Evolutionary conservation across 1,284 basidiomycete genomes (phyloP).

Genomic region (Macrocystidia cucumis): DNA sequence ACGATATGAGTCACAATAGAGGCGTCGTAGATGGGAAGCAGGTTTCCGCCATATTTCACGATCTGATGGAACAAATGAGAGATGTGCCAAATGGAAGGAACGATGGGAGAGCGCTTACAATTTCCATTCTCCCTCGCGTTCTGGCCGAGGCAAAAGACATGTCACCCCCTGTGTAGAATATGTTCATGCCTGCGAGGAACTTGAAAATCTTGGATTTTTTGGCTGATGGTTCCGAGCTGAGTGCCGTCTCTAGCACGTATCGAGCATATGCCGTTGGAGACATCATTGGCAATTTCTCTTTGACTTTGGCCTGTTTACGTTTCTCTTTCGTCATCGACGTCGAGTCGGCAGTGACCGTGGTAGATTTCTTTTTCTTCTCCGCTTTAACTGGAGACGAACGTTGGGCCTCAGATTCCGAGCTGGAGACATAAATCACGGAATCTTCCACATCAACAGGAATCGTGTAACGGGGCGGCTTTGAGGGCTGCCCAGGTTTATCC

Average conservation of each 20-base stretch:
- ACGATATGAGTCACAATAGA: constrained; percentile 55
- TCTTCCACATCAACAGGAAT: constrained; percentile 13
- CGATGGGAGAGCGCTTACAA: constrained; percentile 31
- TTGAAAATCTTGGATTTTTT: constrained; percentile 16
- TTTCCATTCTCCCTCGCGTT: constrained; percentile 51
- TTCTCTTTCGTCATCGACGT: constrained; percentile 11
- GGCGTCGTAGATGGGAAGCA: constrained; percentile 48
- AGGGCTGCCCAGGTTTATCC: constrained; percentile 14
- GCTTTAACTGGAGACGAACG: constrained; percentile 15
- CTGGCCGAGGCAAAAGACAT: constrained; percentile 37
- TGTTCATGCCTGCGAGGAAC: constrained; percentile 41
- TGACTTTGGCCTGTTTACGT: constrained; percentile 12
- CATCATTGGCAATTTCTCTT: constrained; percentile 12
- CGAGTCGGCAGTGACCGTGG: constrained; percentile 13
- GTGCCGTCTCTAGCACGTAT: constrained; percentile 8
- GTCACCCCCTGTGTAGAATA: constrained; percentile 56
- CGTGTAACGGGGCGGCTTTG: constrained; percentile 9
- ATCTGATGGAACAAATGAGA: constrained; percentile 31
- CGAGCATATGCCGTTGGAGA: constrained; percentile 24
- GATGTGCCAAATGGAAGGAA: constrained; percentile 2
- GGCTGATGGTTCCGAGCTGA: too few species aligned
- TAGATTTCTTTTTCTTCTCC: constrained; percentile 6
- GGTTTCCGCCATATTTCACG: constrained; percentile 44
- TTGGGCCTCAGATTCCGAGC: constrained; percentile 18
- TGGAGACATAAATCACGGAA: constrained; percentile 21